Evolutionary conservation across 2,329 filamentous ascomycete genomes (phyloP), one percentile per base, ranked within the genome.

Genomic region (Gaeumannomyces sp.): DNA sequence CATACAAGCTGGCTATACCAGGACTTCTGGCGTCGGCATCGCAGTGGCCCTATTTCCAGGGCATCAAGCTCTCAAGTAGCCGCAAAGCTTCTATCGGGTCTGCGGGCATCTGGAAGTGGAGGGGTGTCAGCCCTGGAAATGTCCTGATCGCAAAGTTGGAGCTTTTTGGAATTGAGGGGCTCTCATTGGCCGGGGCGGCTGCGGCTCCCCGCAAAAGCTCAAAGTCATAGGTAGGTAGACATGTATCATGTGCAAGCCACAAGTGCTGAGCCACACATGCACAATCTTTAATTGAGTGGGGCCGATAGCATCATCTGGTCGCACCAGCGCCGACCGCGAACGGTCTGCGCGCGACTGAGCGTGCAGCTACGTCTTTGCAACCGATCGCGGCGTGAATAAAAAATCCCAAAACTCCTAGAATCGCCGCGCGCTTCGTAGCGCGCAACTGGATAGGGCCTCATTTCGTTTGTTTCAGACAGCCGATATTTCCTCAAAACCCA

Each of bases 91-190:
- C 45, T 25, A 5, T 11, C 22, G 45, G 45, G 45, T 7, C 22
- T 22, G 45, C 45, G 22, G 45, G 45, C 45, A 53, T 22, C 25
- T 53, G 45, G 45, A 22, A n/a, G 22, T 25, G 19, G 45, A 53
- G 45, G 45, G 45, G 45, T 16, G 4, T 2, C 19, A 22, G 45
- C n/a, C n/a, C n/a, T n/a, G n/a, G 19, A 22, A 50, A 50, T 50
- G 14, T 50, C 19, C 45, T n/a, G 45, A 25, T 53, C 45, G 11
- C n/a, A 50, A 35, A 53, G 45, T 10, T 53, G 45, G 45, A 53
- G 35, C 60, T 61, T 25, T 45, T 57, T 53, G 14, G 10, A 62
- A 62, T 62, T 62, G 45, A 27, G 22, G 4, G 25, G 22, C 45
- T 22, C 45, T 33, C 45, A 62, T 62, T 62, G 61, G 61, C 28